A percentile compares a stretch with the other conserved stretches of the same genome.
phyloP scores from a whole-genome alignment of 192 early-diverging fungal species.

The Backusella luteola region DNA sequence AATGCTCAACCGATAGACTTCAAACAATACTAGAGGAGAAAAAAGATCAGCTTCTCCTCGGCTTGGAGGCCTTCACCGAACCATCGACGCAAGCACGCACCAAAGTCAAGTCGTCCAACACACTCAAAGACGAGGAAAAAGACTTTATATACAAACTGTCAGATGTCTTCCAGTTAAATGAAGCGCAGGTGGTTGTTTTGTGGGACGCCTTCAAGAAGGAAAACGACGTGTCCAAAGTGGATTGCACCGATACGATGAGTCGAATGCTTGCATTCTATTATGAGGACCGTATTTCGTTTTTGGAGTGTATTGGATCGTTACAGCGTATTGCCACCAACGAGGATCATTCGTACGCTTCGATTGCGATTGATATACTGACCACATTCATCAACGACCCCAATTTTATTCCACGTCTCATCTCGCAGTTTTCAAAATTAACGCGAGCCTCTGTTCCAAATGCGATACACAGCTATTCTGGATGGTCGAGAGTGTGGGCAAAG shows the following conservation, averaged over 20 bases:
- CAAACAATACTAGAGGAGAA: slow-evolving; percentile 35
- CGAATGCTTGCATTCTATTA: slow-evolving; percentile 16
- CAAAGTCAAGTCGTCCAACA: slow-evolving; percentile 26
- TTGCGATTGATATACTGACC: slow-evolving; percentile 9
- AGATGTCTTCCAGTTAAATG: slow-evolving; percentile 38
- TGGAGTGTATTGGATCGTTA: slow-evolving; percentile 27
- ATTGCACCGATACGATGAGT: neutral
- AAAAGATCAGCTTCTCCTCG: slow-evolving; percentile 28
- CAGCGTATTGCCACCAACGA: slow-evolving; percentile 18
- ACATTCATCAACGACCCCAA: slow-evolving; percentile 1
- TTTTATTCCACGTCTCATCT: slow-evolving; percentile 19
- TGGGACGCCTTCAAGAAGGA: slow-evolving; percentile 26
- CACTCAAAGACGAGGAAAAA: slow-evolving; percentile 31
- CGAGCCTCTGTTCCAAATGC: slow-evolving; percentile 24
- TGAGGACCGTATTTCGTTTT: slow-evolving; percentile 24
- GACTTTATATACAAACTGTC: slow-evolving; percentile 40
- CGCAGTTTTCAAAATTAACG: slow-evolving; percentile 16
- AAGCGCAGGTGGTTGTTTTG: slow-evolving; percentile 30
- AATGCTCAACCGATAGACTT: slow-evolving; percentile 22
- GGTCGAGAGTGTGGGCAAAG: slow-evolving; percentile 34
- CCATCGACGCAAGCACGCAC: slow-evolving; percentile 36
- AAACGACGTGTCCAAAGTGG: neutral
- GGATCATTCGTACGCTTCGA: slow-evolving; percentile 9
- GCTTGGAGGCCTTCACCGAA: slow-evolving; percentile 39
- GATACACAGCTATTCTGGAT: slow-evolving; percentile 20